Conservation (phyloP, 257 asterid genomes). For the Capsicum rhomboideum region DNA sequence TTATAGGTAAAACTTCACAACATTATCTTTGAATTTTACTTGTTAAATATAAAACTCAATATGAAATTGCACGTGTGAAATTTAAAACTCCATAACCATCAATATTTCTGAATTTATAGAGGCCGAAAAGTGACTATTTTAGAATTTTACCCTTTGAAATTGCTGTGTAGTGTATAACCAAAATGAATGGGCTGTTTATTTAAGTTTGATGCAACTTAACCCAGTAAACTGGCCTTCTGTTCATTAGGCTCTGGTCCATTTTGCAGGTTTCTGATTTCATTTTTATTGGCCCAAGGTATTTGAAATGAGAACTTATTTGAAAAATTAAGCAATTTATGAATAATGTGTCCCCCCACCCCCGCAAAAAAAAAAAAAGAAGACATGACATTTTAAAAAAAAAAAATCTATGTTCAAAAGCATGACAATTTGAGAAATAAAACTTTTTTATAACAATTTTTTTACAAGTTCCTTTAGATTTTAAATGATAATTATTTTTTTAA, state of each 20-base stretch:
- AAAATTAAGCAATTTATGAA: too few species aligned
- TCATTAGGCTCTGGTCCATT: not conserved
- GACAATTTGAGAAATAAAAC: too few species aligned
- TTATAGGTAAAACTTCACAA: accelerated
- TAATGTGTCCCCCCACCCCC: too few species aligned
- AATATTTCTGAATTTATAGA: not conserved
- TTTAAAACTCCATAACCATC: not conserved
- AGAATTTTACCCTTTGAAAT: not conserved
- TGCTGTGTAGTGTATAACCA: not conserved
- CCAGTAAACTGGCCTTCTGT: not conserved
- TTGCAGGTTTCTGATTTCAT: not conserved
- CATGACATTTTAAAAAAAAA: too few species aligned
- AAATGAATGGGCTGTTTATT: not conserved
- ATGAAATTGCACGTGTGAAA: not conserved
- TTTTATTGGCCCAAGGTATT: too few species aligned
- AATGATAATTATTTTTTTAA: too few species aligned
- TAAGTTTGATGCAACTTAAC: not conserved
- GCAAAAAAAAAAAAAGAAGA: too few species aligned
- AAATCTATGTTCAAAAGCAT: too few species aligned
- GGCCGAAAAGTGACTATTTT: not conserved
- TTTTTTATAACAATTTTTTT: too few species aligned
- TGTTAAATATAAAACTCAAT: not conserved
- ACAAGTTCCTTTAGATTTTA: too few species aligned
- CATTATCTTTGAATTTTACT: not conserved
- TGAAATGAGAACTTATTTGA: too few species aligned